A percentile compares a stretch with the other conserved stretches of the same genome.
Evolutionary conservation across 768 basidiomycete species (phyloP).

Genomic region (Boletus huronensis): DNA sequence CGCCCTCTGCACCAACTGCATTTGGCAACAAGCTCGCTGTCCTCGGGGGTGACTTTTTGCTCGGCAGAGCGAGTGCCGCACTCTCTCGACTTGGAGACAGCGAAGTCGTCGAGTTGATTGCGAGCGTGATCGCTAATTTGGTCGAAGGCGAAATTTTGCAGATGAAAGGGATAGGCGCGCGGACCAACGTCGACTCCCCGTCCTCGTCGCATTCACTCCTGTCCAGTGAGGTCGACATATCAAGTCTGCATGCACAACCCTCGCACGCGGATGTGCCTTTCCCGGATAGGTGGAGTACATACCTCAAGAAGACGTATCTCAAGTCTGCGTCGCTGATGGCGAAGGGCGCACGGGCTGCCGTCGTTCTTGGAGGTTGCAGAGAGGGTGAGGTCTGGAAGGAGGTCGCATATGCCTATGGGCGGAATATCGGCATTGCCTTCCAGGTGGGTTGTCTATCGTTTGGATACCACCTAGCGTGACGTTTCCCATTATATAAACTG

Average conservation of each 20-base stretch:
- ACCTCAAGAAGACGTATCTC: conserved; percentile 89
- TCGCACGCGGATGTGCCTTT: conserved; percentile 25
- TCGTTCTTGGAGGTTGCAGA: conserved; percentile 78
- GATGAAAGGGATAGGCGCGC: conserved; percentile 35
- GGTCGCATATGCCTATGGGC: conserved; percentile 85
- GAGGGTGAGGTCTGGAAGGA: conserved; percentile 85
- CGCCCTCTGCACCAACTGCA: conserved; percentile 63
- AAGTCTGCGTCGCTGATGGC: conserved; percentile 92
- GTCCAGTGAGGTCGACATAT: conserved; percentile 24
- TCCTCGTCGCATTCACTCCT: not conserved
- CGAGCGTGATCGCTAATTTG: conserved; percentile 88
- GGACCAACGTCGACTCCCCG: not conserved
- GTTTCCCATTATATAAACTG: not conserved
- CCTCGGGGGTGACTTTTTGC: conserved; percentile 92
- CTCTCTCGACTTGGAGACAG: conserved; percentile 79
- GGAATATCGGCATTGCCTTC: conserved; percentile 92
- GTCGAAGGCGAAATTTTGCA: conserved; percentile 97
- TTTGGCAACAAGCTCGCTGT: conserved; percentile 94
- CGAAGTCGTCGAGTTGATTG: conserved; percentile 92
- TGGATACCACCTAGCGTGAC: not conserved
- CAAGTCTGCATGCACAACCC: conserved; percentile 44
- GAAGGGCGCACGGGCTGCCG: conserved; percentile 79
- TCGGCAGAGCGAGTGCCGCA: conserved; percentile 86
- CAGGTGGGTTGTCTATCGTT: conserved; percentile 54
- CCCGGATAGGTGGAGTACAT: conserved; percentile 62